phyloP scores from a whole-genome alignment of 2,329 filamentous ascomycete species.

The Penicillium sp. region DNA sequence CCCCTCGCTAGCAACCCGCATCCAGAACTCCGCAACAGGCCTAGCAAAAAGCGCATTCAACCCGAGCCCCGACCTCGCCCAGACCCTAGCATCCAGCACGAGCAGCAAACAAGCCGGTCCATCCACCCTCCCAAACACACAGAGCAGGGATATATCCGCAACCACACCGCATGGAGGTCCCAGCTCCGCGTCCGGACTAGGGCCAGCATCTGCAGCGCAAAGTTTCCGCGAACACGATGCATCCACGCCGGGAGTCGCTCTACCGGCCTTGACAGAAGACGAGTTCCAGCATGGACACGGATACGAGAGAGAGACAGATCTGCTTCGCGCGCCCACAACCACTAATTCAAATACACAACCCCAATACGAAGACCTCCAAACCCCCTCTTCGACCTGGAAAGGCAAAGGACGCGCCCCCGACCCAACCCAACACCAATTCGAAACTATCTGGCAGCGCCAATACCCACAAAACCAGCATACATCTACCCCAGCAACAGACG shows the following conservation, averaged over 20 bases:
- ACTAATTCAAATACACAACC: slow-evolving; percentile 6
- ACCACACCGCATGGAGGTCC: background rate
- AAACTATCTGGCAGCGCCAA: slow-evolving; percentile 18
- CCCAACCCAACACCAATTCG: slow-evolving; percentile 12
- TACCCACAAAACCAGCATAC: background rate
- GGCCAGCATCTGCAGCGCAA: background rate
- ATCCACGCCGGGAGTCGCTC: background rate
- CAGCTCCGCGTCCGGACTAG: background rate
- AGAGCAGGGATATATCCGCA: background rate
- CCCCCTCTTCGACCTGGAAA: slow-evolving; percentile 14
- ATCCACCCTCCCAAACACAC: background rate
- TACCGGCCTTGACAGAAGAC: slow-evolving; percentile 15
- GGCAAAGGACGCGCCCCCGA: slow-evolving; percentile 16
- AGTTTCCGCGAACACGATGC: slow-evolving; percentile 4
- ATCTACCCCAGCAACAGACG: slow-evolving; percentile 29
- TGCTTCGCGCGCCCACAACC: background rate
- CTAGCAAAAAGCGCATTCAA: slow-evolving; percentile 27
- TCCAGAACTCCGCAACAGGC: slow-evolving; percentile 30
- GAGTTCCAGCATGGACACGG: slow-evolving; percentile 15
- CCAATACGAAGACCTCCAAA: slow-evolving; percentile 11
- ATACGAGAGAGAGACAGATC: background rate
- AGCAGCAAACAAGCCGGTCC: slow-evolving; percentile 9
- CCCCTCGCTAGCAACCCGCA: slow-evolving; percentile 21
- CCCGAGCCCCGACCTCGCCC: slow-evolving; percentile 12
- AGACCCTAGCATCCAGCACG: slow-evolving; percentile 16